Conservation (phyloP, 2,329 filamentous ascomycete genomes). For the Cordyceps fumosorosea region DNA sequence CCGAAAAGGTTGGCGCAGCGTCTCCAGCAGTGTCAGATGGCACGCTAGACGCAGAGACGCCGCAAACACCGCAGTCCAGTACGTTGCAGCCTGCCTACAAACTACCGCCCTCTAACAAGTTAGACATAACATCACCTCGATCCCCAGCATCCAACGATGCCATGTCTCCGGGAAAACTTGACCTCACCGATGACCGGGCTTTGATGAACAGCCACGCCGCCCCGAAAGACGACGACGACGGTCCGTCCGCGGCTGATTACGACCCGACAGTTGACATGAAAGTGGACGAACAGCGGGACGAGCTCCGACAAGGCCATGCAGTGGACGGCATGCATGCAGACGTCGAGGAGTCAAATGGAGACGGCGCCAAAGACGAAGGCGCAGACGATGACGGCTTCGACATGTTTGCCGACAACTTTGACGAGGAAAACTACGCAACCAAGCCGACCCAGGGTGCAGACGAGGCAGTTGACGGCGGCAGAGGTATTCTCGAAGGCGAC, state of each 20-base stretch:
- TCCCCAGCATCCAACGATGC: conserved; percentile 41
- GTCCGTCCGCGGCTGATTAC: conserved; percentile 87
- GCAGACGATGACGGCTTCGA: conserved; percentile 69
- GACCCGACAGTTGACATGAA: conserved; percentile 84
- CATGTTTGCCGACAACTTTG: conserved; percentile 84
- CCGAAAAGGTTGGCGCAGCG: conserved; percentile 46
- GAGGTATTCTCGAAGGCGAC: conserved; percentile 83
- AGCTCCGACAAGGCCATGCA: conserved; percentile 53
- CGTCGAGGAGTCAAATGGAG: conserved; percentile 28
- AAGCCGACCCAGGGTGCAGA: conserved; percentile 37
- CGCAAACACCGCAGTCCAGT: conserved; percentile 43
- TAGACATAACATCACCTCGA: conserved; percentile 35
- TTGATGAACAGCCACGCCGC: conserved; percentile 55
- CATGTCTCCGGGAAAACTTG: conserved; percentile 52
- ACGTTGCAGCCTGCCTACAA: conserved; percentile 20
- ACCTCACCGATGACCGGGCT: conserved; percentile 60
- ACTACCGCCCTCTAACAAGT: conserved; percentile 17
- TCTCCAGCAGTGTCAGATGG: conserved; percentile 40
- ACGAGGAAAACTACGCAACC: conserved; percentile 58
- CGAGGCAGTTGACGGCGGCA: conserved; percentile 56
- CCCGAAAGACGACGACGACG: conserved; percentile 46
- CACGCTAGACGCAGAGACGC: conserved; percentile 30
- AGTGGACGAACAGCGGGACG: conserved; percentile 69
- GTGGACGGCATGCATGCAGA: conserved; percentile 34
- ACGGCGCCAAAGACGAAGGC: conserved; percentile 36